Evolutionary conservation across 306 rosid genomes (phyloP).

Genomic region (Cucumis sativus): DNA sequence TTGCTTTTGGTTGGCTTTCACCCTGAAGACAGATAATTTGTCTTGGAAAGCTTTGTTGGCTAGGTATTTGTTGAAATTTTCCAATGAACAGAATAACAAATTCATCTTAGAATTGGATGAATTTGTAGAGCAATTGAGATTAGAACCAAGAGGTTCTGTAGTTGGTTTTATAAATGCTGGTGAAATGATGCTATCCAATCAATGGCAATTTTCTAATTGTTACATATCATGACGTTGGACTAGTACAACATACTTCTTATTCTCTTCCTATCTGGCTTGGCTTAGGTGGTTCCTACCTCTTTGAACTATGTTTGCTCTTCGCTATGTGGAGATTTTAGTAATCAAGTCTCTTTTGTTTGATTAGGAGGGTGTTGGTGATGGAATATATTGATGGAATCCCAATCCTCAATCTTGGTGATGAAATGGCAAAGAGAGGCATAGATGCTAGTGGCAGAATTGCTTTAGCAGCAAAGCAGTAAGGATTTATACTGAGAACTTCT

Average conservation of each 20-base stretch:
- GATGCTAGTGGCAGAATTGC: slow-evolving; percentile 69
- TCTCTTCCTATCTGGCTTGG: background rate
- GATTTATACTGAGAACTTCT: slow-evolving; percentile 15
- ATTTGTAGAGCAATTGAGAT: background rate
- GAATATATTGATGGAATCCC: slow-evolving; percentile 87
- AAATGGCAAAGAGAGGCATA: slow-evolving; percentile 82
- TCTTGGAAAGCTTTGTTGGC: background rate
- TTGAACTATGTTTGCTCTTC: background rate
- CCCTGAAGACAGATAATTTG: background rate
- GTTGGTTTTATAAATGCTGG: background rate
- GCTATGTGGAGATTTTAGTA: slow-evolving; percentile 8
- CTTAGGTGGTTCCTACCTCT: background rate
- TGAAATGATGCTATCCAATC: background rate
- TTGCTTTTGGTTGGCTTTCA: background rate
- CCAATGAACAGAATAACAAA: background rate
- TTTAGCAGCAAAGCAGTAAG: slow-evolving; percentile 78
- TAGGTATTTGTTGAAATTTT: background rate
- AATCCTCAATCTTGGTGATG: slow-evolving; percentile 84
- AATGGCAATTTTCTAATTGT: background rate
- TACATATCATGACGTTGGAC: background rate
- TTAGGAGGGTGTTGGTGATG: slow-evolving; percentile 84
- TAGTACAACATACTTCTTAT: background rate
- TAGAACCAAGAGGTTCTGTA: background rate
- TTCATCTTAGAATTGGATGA: background rate
- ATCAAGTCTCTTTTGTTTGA: slow-evolving; percentile 16